Evolutionary conservation across 495 filamentous ascomycete species (phyloP).

Genomic region (Trichocladium uniseriatum): DNA sequence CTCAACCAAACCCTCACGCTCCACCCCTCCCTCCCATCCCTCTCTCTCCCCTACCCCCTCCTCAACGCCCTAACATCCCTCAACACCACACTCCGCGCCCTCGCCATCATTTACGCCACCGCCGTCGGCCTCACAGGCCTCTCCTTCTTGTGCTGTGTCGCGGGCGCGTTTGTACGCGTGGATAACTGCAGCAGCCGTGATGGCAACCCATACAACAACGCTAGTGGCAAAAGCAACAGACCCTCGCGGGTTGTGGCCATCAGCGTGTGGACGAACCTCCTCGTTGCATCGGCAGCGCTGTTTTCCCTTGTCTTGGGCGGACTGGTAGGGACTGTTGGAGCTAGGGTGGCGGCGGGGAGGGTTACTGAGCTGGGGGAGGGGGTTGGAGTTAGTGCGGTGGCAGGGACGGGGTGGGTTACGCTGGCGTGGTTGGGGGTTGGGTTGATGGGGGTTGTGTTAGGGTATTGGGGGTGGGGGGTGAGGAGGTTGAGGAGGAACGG

Average conservation of each 20-base stretch:
- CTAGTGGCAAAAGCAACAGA: too few relatives aligned
- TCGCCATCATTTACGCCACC: constrained; percentile 58
- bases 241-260: not conserved
- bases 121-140: constrained; percentile 48
- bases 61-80: constrained; percentile 40
- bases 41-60: not conserved
- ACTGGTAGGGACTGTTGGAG: constrained; percentile 21
- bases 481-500: not conserved
- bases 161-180: too few relatives aligned
- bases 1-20: constrained; percentile 42
- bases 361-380: constrained; percentile 26
- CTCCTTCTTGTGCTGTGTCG: constrained; percentile 42
- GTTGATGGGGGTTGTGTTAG: constrained; percentile 47
- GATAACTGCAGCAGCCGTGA: constrained; percentile 21
- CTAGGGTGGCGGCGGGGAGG: constrained; percentile 22
- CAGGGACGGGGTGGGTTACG: constrained; percentile 26
- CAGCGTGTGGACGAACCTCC: constrained; percentile 7
- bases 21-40: constrained; percentile 27
- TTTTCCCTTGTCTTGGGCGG: constrained; percentile 13
- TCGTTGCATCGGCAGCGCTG: constrained; percentile 22
- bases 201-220: too few relatives aligned
- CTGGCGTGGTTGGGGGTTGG: constrained; percentile 60
- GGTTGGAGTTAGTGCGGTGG: constrained; percentile 24
- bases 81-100: constrained; percentile 28
- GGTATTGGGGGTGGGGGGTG: constrained; percentile 39